Evolutionary conservation across 306 rosid genomes (phyloP).

Genomic region (Begonia loranthoides): DNA sequence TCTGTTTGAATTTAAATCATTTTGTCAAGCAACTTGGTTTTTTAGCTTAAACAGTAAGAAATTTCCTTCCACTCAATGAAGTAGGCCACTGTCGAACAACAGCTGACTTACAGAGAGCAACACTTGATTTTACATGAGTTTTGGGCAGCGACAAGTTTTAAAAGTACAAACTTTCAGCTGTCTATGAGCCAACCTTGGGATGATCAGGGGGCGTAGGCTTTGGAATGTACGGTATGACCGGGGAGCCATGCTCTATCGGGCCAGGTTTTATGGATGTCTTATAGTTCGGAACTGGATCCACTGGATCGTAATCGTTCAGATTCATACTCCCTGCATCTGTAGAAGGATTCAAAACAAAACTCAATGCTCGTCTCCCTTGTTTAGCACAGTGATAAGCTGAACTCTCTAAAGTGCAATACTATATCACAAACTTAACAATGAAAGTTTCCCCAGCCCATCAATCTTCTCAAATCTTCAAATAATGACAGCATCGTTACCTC

Average conservation of each 20-base stretch:
- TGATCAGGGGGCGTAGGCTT: slow-evolving; percentile 36
- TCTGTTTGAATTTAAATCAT: not conserved
- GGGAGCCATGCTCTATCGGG: slow-evolving; percentile 72
- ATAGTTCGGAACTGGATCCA: slow-evolving; percentile 51
- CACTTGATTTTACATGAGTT: not conserved
- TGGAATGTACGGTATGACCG: slow-evolving; percentile 57
- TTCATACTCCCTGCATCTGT: slow-evolving; percentile 7
- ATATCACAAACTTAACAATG: too few relatives aligned
- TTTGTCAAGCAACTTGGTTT: too few relatives aligned
- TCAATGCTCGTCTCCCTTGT: too few relatives aligned
- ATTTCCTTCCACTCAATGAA: too few relatives aligned
- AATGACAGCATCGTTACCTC: not conserved
- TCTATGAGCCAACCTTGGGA: slow-evolving; percentile 16
- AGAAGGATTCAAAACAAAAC: not conserved
- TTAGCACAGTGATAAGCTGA: too few relatives aligned
- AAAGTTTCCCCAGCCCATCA: not conserved
- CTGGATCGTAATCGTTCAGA: slow-evolving; percentile 48
- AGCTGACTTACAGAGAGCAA: not conserved
- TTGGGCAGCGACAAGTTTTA: not conserved
- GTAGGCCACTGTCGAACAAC: not conserved
- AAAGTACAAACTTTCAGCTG: not conserved
- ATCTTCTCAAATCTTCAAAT: not conserved
- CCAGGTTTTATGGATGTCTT: slow-evolving; percentile 30
- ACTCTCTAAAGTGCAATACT: too few relatives aligned
- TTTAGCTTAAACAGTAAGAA: too few relatives aligned